phyloP scores from a whole-genome alignment of 2,329 filamentous ascomycete species.

The Colletotrichum orbiculare region DNA sequence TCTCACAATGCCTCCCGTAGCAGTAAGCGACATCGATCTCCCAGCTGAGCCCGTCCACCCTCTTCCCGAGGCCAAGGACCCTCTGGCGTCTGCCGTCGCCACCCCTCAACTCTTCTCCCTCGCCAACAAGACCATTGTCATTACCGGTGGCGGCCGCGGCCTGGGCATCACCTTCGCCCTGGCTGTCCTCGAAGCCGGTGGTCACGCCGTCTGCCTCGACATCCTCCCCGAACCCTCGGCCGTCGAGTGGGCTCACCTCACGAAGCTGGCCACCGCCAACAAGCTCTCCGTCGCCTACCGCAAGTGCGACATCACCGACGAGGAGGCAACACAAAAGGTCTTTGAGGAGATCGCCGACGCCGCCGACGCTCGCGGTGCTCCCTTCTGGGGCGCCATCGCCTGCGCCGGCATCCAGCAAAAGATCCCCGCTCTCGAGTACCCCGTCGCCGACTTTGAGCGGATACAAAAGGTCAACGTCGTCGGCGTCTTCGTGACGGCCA shows the following conservation, averaged over 20 bases:
- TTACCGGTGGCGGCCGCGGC: constrained; percentile 63
- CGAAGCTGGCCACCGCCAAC: constrained; percentile 51
- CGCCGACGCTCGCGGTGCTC: constrained; percentile 44
- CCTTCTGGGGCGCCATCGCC: constrained; percentile 53
- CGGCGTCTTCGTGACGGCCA: constrained; percentile 77
- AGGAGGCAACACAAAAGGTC: constrained; percentile 48
- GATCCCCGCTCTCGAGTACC: constrained; percentile 58
- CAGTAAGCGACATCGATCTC: constrained; percentile 45
- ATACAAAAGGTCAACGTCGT: constrained; percentile 77
- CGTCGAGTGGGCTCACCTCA: constrained; percentile 54
- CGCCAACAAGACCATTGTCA: constrained; percentile 54
- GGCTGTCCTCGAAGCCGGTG: constrained; percentile 61
- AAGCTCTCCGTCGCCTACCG: constrained; percentile 52
- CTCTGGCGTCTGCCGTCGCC: constrained; percentile 43
- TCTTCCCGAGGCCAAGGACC: constrained; percentile 45
- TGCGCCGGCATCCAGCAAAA: constrained; percentile 62
- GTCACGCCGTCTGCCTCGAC: constrained; percentile 60
- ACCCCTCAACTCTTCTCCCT: constrained; percentile 56
- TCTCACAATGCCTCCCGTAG: constrained; percentile 38
- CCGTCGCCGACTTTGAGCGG: constrained; percentile 70
- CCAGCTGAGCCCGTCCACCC: constrained; percentile 39
- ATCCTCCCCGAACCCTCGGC: constrained; percentile 51
- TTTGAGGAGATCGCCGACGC: constrained; percentile 51
- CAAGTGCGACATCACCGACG: constrained; percentile 60
- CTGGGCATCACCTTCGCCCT: constrained; percentile 61